phyloP scores from a whole-genome alignment of 257 asterid species.

The Mentha longifolia region DNA sequence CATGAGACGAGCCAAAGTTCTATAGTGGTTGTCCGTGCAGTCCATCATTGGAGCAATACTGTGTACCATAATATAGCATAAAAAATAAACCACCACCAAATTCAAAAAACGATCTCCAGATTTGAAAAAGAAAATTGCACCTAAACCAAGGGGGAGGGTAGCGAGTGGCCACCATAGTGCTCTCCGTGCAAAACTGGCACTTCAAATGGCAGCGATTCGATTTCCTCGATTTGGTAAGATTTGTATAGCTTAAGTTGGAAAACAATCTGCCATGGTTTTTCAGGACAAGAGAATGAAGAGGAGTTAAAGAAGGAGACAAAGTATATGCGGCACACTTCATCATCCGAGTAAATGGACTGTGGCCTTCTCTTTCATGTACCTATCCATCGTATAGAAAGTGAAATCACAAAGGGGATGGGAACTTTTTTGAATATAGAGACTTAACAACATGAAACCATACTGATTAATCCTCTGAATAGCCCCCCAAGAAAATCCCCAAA shows the following conservation, averaged over 20 bases:
- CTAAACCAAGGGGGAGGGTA: conserved; percentile 93
- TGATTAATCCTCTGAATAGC: background rate
- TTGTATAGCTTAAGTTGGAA: conserved; percentile 42
- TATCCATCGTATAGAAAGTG: conserved; percentile 59
- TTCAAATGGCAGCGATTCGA: conserved; percentile 41
- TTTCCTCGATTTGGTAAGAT: conserved; percentile 51
- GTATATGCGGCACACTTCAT: conserved; percentile 66
- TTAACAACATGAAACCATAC: conserved; percentile 1
- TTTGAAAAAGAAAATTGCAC: conserved; percentile 41
- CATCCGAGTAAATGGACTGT: conserved; percentile 58
- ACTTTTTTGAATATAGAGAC: conserved; percentile 22
- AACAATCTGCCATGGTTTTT: conserved; percentile 70
- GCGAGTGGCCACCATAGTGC: conserved; percentile 66
- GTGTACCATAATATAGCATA: conserved; percentile 33
- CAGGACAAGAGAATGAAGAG: conserved; percentile 66
- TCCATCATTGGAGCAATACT: conserved; percentile 99
- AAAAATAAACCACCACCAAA: background rate
- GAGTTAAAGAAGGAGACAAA: conserved; percentile 75
- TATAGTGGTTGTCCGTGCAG: conserved; percentile 80
- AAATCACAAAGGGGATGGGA: conserved; percentile 58
- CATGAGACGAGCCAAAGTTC: conserved; percentile 90
- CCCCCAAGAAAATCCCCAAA: background rate
- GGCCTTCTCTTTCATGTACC: conserved; percentile 64
- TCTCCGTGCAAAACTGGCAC: conserved; percentile 46
- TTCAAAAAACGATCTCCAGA: conserved; percentile 10